Percentiles rank a stretch among this genome's conserved stretches.
Conservation (phyloP, 179 eudicot genomes). For the Gypsophila paniculata region DNA sequence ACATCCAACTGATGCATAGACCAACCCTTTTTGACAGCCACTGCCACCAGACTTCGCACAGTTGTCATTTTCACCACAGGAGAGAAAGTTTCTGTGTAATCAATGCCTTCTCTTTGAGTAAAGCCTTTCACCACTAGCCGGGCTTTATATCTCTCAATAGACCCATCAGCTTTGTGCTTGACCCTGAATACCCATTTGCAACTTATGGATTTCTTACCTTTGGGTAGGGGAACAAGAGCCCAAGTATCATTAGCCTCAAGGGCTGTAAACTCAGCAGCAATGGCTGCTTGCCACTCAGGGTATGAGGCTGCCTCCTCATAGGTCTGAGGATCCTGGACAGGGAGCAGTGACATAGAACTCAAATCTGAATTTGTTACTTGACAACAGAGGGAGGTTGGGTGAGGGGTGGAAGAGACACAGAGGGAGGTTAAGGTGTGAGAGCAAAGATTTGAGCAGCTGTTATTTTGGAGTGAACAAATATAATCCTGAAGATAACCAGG, state of each 20-base stretch:
- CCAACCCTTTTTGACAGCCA: neutral
- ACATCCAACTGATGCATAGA: neutral
- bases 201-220: neutral
- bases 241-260: neutral
- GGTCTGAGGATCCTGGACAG: too few relatives aligned
- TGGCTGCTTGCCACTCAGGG: neutral
- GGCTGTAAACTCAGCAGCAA: neutral
- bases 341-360: too few relatives aligned
- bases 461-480: too few relatives aligned
- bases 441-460: too few relatives aligned
- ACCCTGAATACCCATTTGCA: neutral
- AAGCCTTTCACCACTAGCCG: too few relatives aligned
- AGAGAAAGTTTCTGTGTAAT: neutral
- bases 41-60: neutral
- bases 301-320: too few relatives aligned
- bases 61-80: neutral
- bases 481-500: too few relatives aligned
- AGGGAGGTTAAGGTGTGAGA: too few relatives aligned
- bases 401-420: too few relatives aligned
- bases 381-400: too few relatives aligned
- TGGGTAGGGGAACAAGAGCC: neutral
- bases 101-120: neutral
- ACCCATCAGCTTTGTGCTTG: neutral
- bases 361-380: too few relatives aligned
- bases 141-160: too few relatives aligned